Conservation (phyloP, 2,329 filamentous ascomycete species). For the Dactylellina sp. region DNA sequence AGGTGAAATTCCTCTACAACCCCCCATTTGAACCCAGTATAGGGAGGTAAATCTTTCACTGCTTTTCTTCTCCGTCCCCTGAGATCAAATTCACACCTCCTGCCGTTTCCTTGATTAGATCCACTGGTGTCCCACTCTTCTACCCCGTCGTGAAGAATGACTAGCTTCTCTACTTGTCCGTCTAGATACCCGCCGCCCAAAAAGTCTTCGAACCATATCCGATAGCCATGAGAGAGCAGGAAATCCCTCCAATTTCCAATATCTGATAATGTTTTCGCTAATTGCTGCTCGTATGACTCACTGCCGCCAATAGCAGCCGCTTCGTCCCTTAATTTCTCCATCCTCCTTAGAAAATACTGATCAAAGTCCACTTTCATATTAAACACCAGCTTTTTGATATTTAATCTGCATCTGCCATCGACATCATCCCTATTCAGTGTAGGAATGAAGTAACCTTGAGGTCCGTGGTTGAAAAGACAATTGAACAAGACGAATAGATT, state of each 20-base stretch:
- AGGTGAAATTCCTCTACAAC: no score
- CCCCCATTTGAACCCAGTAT: no score
- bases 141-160: conserved; percentile 2
- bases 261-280: background rate
- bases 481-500: conserved; percentile 11
- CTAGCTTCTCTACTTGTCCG: background rate
- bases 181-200: background rate
- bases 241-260: background rate
- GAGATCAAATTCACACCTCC: background rate
- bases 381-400: conserved; percentile 17
- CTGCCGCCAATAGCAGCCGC: no score
- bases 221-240: background rate
- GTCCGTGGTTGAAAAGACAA: conserved; percentile 26
- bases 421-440: background rate
- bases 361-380: conserved; percentile 1
- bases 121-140: conserved; percentile 12
- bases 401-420: background rate
- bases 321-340: background rate
- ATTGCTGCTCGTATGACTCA: no score
- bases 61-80: background rate
- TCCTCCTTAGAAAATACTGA: background rate
- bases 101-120: background rate
- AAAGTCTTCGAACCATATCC: background rate
- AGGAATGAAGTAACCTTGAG: conserved; percentile 16
- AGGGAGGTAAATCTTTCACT: no score